A percentile compares a stretch with the other conserved stretches of the same genome.
Evolutionary conservation across 345 rosid species (phyloP).

Genomic region (Sonneratia caseolaris): DNA sequence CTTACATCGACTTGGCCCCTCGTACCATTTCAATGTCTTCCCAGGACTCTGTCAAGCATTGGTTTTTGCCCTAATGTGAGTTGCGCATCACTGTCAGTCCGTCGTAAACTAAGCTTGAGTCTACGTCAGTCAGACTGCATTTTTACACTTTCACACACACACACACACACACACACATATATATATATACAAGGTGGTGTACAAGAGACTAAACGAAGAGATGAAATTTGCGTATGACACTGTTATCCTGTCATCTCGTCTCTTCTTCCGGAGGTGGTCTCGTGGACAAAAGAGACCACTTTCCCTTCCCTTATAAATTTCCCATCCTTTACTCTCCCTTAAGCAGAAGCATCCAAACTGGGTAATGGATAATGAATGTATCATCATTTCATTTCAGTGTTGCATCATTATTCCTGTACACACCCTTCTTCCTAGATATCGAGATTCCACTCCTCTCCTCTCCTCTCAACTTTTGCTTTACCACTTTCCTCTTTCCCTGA

Average conservation of each 20-base stretch:
- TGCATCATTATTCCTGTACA: not conserved
- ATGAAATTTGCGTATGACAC: not conserved
- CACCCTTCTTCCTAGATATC: not conserved
- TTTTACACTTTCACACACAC: too few relatives aligned
- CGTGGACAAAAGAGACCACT: not conserved
- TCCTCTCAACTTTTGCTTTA: not conserved
- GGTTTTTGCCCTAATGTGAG: too few relatives aligned
- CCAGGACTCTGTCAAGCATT: too few relatives aligned
- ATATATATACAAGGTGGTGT: too few relatives aligned
- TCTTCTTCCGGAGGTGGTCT: not conserved
- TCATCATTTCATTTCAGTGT: not conserved
- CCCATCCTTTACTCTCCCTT: not conserved
- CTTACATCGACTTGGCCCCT: too few relatives aligned
- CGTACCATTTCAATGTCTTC: too few relatives aligned
- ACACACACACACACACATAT: too few relatives aligned
- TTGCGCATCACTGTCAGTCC: too few relatives aligned
- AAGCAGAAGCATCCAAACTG: not conserved
- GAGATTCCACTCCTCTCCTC: slow-evolving; percentile 1
- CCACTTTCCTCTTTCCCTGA: slow-evolving; percentile 1
- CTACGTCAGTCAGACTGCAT: too few relatives aligned
- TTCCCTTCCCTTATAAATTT: not conserved
- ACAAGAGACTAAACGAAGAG: too few relatives aligned
- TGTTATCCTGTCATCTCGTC: not conserved
- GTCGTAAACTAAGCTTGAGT: too few relatives aligned
- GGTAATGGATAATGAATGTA: slow-evolving; percentile 1